phyloP scores from a whole-genome alignment of 345 rosid species.

The Garcia nutans region DNA sequence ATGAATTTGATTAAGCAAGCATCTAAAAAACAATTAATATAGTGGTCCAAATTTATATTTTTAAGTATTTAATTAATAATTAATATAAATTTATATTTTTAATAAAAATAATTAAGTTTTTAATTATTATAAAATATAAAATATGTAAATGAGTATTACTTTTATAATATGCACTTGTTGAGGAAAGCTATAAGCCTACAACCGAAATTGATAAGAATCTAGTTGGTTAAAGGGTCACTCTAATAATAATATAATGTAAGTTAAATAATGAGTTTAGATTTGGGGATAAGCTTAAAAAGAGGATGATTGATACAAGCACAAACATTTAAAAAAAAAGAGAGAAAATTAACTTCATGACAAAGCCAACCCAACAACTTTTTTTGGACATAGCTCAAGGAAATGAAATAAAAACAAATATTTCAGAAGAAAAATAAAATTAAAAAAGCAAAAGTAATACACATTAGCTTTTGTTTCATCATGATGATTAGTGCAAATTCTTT shows the following conservation, averaged over 20 bases:
- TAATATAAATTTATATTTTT: too few species aligned
- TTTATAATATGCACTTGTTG: too few species aligned
- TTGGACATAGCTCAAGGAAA: conserved; percentile 9
- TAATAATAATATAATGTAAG: conserved; percentile 13
- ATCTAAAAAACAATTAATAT: too few species aligned
- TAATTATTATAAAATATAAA: too few species aligned
- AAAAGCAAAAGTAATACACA: neutral
- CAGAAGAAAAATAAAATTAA: neutral
- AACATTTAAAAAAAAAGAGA: neutral
- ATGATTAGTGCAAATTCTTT: too few species aligned
- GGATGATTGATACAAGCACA: conserved; percentile 14
- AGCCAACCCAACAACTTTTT: conserved; percentile 38
- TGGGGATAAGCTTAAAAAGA: conserved; percentile 20
- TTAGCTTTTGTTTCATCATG: conserved; percentile 9
- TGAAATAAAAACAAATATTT: neutral
- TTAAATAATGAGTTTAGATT: conserved; percentile 1
- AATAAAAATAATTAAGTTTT: too few species aligned
- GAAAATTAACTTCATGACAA: conserved; percentile 36
- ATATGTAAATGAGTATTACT: too few species aligned
- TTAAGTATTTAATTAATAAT: too few species aligned
- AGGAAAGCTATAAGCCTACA: too few species aligned
- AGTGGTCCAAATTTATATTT: too few species aligned
- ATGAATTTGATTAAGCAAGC: too few species aligned
- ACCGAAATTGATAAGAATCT: neutral
- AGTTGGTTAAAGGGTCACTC: conserved; percentile 29